Conservation (phyloP, 108 stramenopile genomes). For the Asterionellopsis glacialis region DNA sequence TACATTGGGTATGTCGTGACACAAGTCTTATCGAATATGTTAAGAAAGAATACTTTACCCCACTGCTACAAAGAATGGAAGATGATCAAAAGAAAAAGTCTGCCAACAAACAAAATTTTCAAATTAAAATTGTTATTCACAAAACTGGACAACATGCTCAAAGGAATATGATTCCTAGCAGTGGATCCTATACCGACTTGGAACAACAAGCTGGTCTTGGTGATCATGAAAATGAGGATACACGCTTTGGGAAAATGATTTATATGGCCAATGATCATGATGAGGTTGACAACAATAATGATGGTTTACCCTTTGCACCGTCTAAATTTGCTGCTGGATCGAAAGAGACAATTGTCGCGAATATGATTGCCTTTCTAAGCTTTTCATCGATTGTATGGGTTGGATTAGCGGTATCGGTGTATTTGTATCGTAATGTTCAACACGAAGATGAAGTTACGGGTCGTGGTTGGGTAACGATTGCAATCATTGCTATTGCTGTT, state of each 20-base stretch:
- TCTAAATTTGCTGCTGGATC: conserved; percentile 2
- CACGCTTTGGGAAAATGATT: neutral
- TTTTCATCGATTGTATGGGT: conserved; percentile 9
- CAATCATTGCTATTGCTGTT: neutral
- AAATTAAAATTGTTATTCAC: conserved; percentile 18
- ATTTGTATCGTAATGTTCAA: conserved; percentile 34
- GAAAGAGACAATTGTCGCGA: neutral
- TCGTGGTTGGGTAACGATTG: neutral
- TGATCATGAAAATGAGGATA: neutral
- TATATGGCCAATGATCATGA: neutral
- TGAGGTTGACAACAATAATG: neutral
- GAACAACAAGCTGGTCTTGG: neutral
- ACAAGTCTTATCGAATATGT: conserved; percentile 31
- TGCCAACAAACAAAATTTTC: neutral
- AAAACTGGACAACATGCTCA: too few relatives aligned
- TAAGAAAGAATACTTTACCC: conserved; percentile 36
- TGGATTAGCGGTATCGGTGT: conserved; percentile 17
- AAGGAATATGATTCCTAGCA: neutral
- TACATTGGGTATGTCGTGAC: too few relatives aligned
- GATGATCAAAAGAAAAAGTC: neutral
- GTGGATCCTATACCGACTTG: neutral
- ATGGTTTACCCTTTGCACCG: conserved; percentile 6
- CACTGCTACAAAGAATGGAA: neutral
- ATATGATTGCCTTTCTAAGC: conserved; percentile 2
- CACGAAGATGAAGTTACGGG: conserved; percentile 12